Conservation (phyloP, 371 early-diverging fungal genomes). For the Zychaea mexicana region DNA sequence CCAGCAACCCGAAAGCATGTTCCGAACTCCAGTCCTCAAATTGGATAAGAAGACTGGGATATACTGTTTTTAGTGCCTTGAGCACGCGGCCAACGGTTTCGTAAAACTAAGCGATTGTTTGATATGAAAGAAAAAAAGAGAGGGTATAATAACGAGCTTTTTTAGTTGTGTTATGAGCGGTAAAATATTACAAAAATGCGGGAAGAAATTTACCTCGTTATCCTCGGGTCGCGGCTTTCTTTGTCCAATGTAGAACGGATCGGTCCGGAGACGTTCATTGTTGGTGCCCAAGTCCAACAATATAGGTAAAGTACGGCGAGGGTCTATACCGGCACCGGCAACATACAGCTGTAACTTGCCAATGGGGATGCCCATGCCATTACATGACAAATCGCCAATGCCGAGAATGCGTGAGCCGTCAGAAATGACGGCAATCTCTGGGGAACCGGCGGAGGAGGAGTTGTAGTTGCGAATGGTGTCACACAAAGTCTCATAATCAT, state of each 20-base stretch:
- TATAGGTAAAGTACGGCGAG: slow-evolving; percentile 83
- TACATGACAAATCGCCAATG: slow-evolving; percentile 74
- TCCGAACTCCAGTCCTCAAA: slow-evolving; percentile 95
- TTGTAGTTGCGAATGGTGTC: slow-evolving; percentile 72
- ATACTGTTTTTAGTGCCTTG: slow-evolving; percentile 62
- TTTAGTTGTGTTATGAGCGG: too few relatives aligned
- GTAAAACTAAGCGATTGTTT: slow-evolving; percentile 59
- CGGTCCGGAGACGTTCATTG: slow-evolving; percentile 72
- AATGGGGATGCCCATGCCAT: slow-evolving; percentile 93
- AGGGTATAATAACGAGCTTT: too few relatives aligned
- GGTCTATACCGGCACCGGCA: slow-evolving; percentile 91
- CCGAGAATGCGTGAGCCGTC: slow-evolving; percentile 94
- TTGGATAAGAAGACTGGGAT: slow-evolving; percentile 84
- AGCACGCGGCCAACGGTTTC: slow-evolving; percentile 80
- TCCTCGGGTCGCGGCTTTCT: slow-evolving; percentile 50
- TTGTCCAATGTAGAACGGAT: slow-evolving; percentile 86
- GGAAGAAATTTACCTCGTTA: slow-evolving; percentile 38
- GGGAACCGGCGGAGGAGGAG: slow-evolving; percentile 43
- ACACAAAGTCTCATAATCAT: slow-evolving; percentile 61
- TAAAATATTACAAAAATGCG: too few relatives aligned
- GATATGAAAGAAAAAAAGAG: too few relatives aligned
- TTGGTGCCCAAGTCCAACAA: slow-evolving; percentile 89
- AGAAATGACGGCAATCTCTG: slow-evolving; percentile 89
- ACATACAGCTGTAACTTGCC: slow-evolving; percentile 93
- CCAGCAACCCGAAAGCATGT: slow-evolving; percentile 77